A percentile compares a stretch with the other conserved stretches of the same genome.
phyloP scores from a whole-genome alignment of 345 rosid genomes.

The Syzygium aromaticum region DNA sequence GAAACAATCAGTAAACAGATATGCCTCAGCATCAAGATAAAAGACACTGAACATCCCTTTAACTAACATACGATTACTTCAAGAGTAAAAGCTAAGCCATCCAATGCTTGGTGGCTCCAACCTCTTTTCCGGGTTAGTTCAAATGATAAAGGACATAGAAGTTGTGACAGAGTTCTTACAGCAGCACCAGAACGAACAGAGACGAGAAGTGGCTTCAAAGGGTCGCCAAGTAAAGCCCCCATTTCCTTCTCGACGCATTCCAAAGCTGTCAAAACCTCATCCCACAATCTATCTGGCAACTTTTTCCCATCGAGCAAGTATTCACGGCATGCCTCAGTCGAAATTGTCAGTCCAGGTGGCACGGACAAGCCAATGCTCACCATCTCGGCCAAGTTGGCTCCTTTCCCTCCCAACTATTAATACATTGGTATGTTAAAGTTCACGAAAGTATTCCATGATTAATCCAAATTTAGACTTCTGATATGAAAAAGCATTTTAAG shows the following conservation, averaged over 20 bases:
- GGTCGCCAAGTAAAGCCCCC: slow-evolving; percentile 77
- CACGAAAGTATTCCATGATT: not conserved
- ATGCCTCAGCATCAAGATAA: not conserved
- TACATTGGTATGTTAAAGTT: not conserved
- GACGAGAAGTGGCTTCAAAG: slow-evolving; percentile 78
- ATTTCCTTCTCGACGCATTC: slow-evolving; percentile 52
- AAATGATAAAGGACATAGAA: not conserved
- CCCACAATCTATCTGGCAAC: slow-evolving; percentile 70
- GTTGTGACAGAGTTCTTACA: slow-evolving; percentile 30
- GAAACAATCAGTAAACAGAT: not conserved
- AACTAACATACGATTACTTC: not conserved
- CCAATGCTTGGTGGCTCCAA: not conserved
- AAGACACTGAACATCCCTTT: not conserved
- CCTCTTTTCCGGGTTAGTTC: not conserved
- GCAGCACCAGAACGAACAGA: slow-evolving; percentile 99
- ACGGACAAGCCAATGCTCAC: slow-evolving; percentile 90
- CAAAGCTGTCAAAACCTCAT: slow-evolving; percentile 59
- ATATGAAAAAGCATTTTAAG: not conserved
- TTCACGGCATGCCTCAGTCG: slow-evolving; percentile 89
- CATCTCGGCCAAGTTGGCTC: slow-evolving; percentile 98
- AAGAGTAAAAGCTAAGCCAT: not conserved
- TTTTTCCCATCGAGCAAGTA: slow-evolving; percentile 58
- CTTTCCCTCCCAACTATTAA: slow-evolving; percentile 85
- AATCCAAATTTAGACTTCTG: not conserved
- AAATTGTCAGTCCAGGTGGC: slow-evolving; percentile 90